Percentiles rank a stretch among this genome's conserved stretches.
These are phyloP conservation scores for Claviceps lovelessii DNA, from an alignment of 2,329 filamentous ascomycete species.

Conservation along the genomic window DNA sequence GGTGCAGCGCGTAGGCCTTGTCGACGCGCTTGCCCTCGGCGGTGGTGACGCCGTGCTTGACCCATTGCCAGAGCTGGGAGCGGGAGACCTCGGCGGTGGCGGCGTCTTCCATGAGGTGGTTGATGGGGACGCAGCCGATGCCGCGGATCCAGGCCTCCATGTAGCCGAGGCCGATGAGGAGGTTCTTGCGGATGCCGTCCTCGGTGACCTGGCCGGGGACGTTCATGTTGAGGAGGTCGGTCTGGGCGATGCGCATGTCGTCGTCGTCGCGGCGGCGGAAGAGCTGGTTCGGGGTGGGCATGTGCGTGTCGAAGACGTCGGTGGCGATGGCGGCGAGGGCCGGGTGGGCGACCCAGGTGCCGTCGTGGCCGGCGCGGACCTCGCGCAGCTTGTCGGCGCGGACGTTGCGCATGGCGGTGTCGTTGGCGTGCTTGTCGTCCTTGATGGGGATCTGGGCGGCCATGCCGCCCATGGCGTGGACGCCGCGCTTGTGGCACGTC, in stretches of 20 bases:
- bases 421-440: constrained; percentile 79
- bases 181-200: constrained; percentile 90
- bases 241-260: constrained; percentile 50
- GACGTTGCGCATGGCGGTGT: constrained; percentile 84
- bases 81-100: constrained; percentile 93
- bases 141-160: constrained; percentile 98
- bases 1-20: constrained; percentile 75
- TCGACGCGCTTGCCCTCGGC: constrained; percentile 84
- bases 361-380: constrained; percentile 88
- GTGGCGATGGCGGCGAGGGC: constrained; percentile 76
- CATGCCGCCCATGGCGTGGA: constrained; percentile 99
- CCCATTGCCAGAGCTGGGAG: constrained; percentile 95
- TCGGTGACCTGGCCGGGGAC: constrained; percentile 86
- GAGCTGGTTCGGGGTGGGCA: constrained; percentile 96
- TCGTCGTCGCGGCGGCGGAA: constrained; percentile 85
- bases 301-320: constrained; percentile 94
- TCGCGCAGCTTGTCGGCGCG: constrained; percentile 93
- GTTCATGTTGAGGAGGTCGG: constrained; percentile 96
- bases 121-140: constrained; percentile 91
- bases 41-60: constrained; percentile 56
- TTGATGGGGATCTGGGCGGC: constrained; percentile 98
- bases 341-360: constrained; percentile 93
- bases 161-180: constrained; percentile 91
- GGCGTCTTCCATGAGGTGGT: constrained; percentile 94
- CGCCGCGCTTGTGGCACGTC: constrained; percentile 89